Base-by-base conservation (phyloP, 2,329 filamentous ascomycete species). In the Dothideomycetes sp. region DNA sequence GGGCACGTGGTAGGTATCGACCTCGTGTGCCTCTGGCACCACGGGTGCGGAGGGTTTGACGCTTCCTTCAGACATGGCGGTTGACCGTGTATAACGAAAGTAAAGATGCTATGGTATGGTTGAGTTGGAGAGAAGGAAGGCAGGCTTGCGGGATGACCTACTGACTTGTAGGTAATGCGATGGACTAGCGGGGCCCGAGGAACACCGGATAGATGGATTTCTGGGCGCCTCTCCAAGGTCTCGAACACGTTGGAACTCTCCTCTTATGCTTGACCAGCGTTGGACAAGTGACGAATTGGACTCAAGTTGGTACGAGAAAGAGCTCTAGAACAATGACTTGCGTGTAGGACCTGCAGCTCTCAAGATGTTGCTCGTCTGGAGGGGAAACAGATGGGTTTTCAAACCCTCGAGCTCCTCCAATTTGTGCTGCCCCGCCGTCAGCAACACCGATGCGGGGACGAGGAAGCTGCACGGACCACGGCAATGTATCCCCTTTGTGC, bases 11-110 rank as follows among this genome's bases (percentile, higher is more conserved):
- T 65, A 85, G 15, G 81, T 87, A 62, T 84, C 79, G 51, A 86
- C 81, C 56, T 79, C 65, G 62, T 86, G 81, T 55, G 82, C 81
- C 69, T 87, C 83, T 45, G 72, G 70, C 53, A 87, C 81, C 53
- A 83, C 79, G 35, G 72, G 73, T 50, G 36, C 41, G 36, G 46
- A 43, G 42, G 51, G 45, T 50, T 61, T 56, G 30, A 57, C 53
- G 37, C 55, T 45, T 45, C 65, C 65, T 49, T 68, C 65, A 46
- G 65, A 67, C 65, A 68, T 68, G 42, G 17, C 52, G 34, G 33
- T 18, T 8, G 16, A 30, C 15, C 5, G 19, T 9, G 33, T 19
- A 19, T 30, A 31, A 7, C 12, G 22, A 12, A 27, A 27, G 7
- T 7, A 12, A 27, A 12, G 22, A 12, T 27, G 22, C 22, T 27